phyloP scores from a whole-genome alignment of 192 early-diverging fungal genomes.

The Umbelopsis sp. region DNA sequence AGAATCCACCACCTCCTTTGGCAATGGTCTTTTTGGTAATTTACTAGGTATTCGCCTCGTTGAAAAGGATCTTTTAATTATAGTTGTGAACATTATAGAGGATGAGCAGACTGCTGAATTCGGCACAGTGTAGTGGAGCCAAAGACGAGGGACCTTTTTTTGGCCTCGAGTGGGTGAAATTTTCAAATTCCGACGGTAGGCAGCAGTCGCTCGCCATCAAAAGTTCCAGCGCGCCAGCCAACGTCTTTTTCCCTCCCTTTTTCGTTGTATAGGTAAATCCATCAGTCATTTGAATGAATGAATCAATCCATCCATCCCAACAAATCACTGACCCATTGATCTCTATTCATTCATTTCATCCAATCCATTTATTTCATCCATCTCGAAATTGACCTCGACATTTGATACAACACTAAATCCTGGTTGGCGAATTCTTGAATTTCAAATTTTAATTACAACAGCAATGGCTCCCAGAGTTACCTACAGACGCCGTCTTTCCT shows the following conservation, averaged over 20 bases:
- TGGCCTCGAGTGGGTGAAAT: too few relatives aligned
- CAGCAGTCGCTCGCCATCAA: too few relatives aligned
- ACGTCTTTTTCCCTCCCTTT: conserved; percentile 17
- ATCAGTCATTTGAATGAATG: background rate
- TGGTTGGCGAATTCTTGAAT: background rate
- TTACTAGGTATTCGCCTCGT: background rate
- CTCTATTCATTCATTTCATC: background rate
- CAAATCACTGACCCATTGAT: too few relatives aligned
- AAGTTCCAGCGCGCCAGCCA: background rate
- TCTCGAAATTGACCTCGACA: background rate
- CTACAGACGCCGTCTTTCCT: conserved; percentile 83
- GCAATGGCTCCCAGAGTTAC: conserved; percentile 81
- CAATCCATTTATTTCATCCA: background rate
- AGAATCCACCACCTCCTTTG: background rate
- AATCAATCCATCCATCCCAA: conserved; percentile 17
- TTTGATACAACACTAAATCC: background rate
- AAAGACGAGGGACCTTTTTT: too few relatives aligned
- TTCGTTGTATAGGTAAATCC: conserved; percentile 19
- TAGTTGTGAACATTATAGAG: background rate
- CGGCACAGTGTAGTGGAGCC: too few relatives aligned
- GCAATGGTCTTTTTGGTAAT: background rate
- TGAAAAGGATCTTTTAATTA: background rate
- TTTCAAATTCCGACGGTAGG: too few relatives aligned
- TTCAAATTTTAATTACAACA: background rate
- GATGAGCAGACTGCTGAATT: too few relatives aligned